Evolutionary conservation across 2,329 filamentous ascomycete species (phyloP), one percentile per base, ranked within the genome.

Genomic region (Lecanosticta acicola): DNA sequence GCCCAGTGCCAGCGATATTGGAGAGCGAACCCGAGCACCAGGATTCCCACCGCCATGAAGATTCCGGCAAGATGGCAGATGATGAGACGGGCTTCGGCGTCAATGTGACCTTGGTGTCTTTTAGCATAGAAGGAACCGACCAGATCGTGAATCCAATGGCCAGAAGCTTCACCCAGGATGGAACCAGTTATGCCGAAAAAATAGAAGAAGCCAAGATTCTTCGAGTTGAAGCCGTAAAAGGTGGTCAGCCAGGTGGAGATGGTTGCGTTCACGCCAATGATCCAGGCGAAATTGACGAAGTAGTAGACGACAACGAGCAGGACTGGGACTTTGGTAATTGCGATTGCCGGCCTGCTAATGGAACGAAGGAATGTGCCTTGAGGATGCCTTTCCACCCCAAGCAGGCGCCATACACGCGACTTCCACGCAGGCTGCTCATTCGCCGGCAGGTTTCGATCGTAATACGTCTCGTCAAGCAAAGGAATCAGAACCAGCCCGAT

Each of bases 61-160:
- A 73, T 68, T 3, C 73, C 66, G 1, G 71, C 66, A 16, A 77
- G 47, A 55, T 70, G 74, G 43, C 74, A 69, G 34, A 71, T 71
- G 5, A 66, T 60, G 11, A 81, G 69, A 3, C 78, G 73, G 4
- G 70, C 72, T 60, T 81, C 78, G 34, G 79, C 76, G 54, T 79
- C 75, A 41, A 81, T 76, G 39, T 66, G 68, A n/a, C 76, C 76
- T 3, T 68, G 58, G 59, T 80, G 71, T 2, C 62, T 59, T 5
- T 61, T 59, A 24, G 75, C 71, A 51, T 74, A 75, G 19, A 66
- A 59, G 9, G 58, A 63, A 4, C 73, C 72, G 7, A 78, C 57
- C 2, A 65, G 49, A 51, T 81, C 77, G 59, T 81, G 75, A 4
- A 80, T 63, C 70, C 71, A 79, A 60, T 80, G 78, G 4, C 78